Conservation (phyloP, 2,329 filamentous ascomycete species). For the Ambrosiella cleistominuta region DNA sequence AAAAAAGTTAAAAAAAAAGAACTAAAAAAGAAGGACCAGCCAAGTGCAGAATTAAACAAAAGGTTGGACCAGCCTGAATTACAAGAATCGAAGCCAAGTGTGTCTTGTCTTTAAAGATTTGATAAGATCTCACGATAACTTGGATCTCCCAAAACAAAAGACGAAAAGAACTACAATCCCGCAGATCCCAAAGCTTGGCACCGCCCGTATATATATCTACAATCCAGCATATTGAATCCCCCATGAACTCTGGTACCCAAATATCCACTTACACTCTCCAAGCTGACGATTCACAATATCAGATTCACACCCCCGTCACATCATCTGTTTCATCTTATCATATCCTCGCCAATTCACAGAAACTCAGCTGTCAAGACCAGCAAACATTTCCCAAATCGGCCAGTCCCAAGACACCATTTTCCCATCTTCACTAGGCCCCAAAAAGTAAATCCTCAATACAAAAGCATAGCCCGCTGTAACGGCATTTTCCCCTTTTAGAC, state of each 20-base stretch:
- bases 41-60: not conserved
- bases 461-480: not conserved
- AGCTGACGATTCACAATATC: not conserved
- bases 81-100: not conserved
- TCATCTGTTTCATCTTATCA: not conserved
- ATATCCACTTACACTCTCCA: too few relatives aligned
- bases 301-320: not conserved
- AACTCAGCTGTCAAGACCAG: not conserved
- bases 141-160: not conserved
- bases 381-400: not conserved
- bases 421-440: too few relatives aligned
- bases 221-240: not conserved
- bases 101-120: not conserved
- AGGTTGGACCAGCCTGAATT: not conserved
- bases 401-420: too few relatives aligned
- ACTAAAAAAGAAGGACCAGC: not conserved
- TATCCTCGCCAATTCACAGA: not conserved
- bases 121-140: not conserved
- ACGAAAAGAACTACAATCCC: not conserved
- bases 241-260: too few relatives aligned
- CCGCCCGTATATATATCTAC: not conserved
- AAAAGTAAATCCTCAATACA: too few relatives aligned
- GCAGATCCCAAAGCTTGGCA: not conserved
- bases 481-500: not conserved
- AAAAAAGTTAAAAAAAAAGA: not conserved